phyloP scores from a whole-genome alignment of 1,284 basidiomycete genomes.

The Ceratobasidium sp. region DNA sequence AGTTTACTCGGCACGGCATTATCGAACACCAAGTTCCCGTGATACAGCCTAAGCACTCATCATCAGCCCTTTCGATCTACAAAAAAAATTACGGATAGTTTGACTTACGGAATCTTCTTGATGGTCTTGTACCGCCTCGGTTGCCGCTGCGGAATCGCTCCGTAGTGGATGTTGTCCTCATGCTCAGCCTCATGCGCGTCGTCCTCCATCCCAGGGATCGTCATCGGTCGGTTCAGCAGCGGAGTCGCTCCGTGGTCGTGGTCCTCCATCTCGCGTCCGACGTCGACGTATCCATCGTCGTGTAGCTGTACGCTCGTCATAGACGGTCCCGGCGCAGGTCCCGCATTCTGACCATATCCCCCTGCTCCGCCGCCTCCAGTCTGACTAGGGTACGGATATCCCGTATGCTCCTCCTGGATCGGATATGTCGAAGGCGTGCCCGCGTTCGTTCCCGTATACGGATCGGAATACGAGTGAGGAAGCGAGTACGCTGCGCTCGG shows the following conservation, averaged over 20 bases:
- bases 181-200: slow-evolving; percentile 45
- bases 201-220: neutral
- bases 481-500: slow-evolving; percentile 40
- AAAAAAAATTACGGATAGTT: slow-evolving; percentile 5
- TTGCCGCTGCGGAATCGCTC: slow-evolving; percentile 86
- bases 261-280: slow-evolving; percentile 36
- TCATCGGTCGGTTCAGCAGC: slow-evolving; percentile 19
- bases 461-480: slow-evolving; percentile 23
- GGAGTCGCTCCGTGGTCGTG: slow-evolving; percentile 36
- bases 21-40: slow-evolving; percentile 92
- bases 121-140: slow-evolving; percentile 90
- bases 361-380: neutral
- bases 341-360: neutral
- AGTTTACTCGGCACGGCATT: slow-evolving; percentile 87
- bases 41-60: slow-evolving; percentile 72
- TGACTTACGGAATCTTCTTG: slow-evolving; percentile 82
- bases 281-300: slow-evolving; percentile 38
- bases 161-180: slow-evolving; percentile 69
- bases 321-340: slow-evolving; percentile 6
- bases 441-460: slow-evolving; percentile 10
- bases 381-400: slow-evolving; percentile 17
- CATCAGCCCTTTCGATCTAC: slow-evolving; percentile 2
- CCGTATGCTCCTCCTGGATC: slow-evolving; percentile 38
- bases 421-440: slow-evolving; percentile 14
- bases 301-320: slow-evolving; percentile 24